Evolutionary conservation across 202 grass and related monocot species (phyloP), one percentile per base, ranked within the genome.

Genomic region (Digitaria exilis): DNA sequence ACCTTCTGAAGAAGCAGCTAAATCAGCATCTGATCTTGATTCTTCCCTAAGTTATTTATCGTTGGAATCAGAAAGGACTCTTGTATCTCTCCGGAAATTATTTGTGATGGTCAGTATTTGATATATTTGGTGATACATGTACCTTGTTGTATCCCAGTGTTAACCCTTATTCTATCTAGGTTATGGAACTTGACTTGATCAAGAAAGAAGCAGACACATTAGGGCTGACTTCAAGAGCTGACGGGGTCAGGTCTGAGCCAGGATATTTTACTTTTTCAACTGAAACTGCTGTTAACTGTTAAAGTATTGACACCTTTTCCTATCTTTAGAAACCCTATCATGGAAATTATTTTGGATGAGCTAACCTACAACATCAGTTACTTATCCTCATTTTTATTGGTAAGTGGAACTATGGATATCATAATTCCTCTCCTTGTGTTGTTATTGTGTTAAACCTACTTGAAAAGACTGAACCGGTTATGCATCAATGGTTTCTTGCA

Each of bases 301-400:
- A 66, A n/a, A 60, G 82, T 43, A 61, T 52, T 87, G 28, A 86
- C 65, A 64, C 58, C 90, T 42, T 82, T 88, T 81, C 50, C 50
- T 44, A 74, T 56, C 84, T 63, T n/a, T 73, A 98, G 95, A 91
- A 89, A 71, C 73, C 84, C 92, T 84, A 91, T 87, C 77, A 79
- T 93, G 75, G 90, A 98, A 22, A 57, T 95, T 71, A 90, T 95
- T 91, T 87, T 98, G 85, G 95, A 98, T 82, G 95, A 97, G 78
- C 84, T 98, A 71, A 87, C 85, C 51, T 98, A 98, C 80, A 93
- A 88, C 76, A 81, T 74, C 81, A 87, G 63, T 83, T 74, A 89
- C 65, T 72, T 95, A 78, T 76, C 89, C 30, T 79, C 79, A 85
- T 95, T 98, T 91, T 87, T 98, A 37, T 65, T 72, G 88, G 95